A percentile compares a stretch with the other conserved stretches of the same genome.
Evolutionary conservation across 1,284 basidiomycete genomes (phyloP).

Genomic region (Bondarzewia mesenterica): DNA sequence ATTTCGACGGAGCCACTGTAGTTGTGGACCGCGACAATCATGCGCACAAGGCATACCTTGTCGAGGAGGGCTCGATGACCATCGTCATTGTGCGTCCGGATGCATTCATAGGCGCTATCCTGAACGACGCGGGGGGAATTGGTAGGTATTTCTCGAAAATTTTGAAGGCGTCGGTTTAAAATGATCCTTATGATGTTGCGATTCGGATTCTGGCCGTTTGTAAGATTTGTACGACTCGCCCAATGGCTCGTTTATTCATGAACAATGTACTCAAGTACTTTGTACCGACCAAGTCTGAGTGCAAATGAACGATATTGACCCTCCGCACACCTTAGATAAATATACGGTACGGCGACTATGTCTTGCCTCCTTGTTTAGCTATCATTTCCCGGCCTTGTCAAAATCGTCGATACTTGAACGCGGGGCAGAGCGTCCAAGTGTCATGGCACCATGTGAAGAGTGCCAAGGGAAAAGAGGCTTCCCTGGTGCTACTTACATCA

Average conservation of each 20-base stretch:
- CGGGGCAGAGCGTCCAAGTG: constrained; percentile 24
- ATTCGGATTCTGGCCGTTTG: too few relatives aligned
- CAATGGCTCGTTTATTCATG: too few relatives aligned
- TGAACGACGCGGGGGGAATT: neutral
- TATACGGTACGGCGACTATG: too few relatives aligned
- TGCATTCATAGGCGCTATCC: neutral
- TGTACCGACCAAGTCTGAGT: too few relatives aligned
- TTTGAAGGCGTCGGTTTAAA: neutral
- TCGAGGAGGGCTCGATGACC: neutral
- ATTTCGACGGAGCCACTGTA: neutral
- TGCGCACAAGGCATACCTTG: neutral
- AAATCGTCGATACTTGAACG: constrained; percentile 25
- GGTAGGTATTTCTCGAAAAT: neutral
- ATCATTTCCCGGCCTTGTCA: constrained; percentile 6
- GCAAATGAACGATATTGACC: too few relatives aligned
- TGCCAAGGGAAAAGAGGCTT: constrained; percentile 26
- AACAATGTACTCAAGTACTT: too few relatives aligned
- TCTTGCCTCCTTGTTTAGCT: constrained; percentile 25
- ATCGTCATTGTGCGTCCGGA: neutral
- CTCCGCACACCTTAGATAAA: too few relatives aligned
- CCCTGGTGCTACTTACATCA: constrained; percentile 32
- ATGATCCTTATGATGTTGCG: too few relatives aligned
- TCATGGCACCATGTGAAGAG: constrained; percentile 33
- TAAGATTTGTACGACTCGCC: too few relatives aligned
- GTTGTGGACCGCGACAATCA: neutral